These are phyloP conservation scores for Pythium aphanidermatum DNA, from an alignment of 352 stramenopile species.

Conservation along the genomic window DNA sequence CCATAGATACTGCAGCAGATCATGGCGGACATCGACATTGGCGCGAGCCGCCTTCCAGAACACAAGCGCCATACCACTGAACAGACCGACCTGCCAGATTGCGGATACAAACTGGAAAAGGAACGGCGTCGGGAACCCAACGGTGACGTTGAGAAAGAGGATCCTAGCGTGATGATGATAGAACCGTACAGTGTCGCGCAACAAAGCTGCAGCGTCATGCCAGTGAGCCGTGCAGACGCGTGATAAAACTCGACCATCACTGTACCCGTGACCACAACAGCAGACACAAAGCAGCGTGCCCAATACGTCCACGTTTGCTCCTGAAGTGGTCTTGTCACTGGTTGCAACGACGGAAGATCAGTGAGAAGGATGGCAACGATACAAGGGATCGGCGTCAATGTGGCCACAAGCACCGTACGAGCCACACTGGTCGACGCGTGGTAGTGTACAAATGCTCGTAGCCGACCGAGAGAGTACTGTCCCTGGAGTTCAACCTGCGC, in stretches of 20 bases:
- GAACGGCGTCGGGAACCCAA: slow-evolving; percentile 13
- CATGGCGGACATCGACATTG: background rate
- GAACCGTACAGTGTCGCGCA: background rate
- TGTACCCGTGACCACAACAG: background rate
- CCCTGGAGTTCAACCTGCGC: slow-evolving; percentile 10
- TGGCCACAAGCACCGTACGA: background rate
- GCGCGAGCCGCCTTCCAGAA: background rate
- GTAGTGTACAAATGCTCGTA: background rate
- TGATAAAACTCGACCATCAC: slow-evolving; percentile 1
- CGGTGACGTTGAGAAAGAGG: background rate
- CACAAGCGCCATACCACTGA: no score
- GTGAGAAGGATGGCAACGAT: slow-evolving; percentile 1
- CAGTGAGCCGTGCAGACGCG: background rate
- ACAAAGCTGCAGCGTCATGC: background rate
- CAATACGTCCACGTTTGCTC: background rate
- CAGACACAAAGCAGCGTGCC: background rate
- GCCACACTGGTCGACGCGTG: background rate
- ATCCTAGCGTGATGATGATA: background rate
- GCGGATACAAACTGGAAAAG: background rate
- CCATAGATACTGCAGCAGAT: slow-evolving; percentile 3
- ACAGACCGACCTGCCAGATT: background rate
- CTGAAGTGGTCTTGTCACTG: background rate
- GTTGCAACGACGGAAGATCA: background rate
- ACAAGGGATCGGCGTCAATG: background rate
- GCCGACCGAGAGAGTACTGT: slow-evolving; percentile 4